phyloP scores from a whole-genome alignment of 352 stramenopile species.

The Globisporangium acanthophoron region DNA sequence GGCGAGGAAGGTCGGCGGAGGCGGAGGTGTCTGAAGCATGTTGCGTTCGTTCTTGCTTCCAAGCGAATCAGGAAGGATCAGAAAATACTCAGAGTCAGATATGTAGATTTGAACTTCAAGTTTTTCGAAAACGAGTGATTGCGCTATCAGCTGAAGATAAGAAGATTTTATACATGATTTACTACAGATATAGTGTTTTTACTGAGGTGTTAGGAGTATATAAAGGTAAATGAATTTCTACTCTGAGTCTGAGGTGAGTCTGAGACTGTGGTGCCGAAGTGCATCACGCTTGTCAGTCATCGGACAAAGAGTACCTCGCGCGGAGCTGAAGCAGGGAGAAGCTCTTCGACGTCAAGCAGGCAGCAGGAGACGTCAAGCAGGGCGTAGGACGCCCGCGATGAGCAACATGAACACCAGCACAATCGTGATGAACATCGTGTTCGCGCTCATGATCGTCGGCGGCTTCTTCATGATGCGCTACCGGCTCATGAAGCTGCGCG shows the following conservation, averaged over 20 bases:
- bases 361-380: background rate
- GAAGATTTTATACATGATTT: no score
- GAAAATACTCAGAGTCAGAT: background rate
- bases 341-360: background rate
- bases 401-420: constrained; percentile 13
- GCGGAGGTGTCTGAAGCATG: background rate
- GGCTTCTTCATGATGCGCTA: constrained; percentile 45
- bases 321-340: constrained; percentile 2
- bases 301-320: background rate
- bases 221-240: background rate
- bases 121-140: background rate
- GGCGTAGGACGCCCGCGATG: background rate
- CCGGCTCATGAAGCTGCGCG: constrained; percentile 38
- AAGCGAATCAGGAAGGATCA: background rate
- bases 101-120: background rate
- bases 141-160: no score
- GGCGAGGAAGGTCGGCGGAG: background rate
- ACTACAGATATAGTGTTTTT: background rate
- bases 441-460: constrained; percentile 33
- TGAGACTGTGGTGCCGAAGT: no score
- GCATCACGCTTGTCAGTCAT: no score
- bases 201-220: background rate
- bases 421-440: constrained; percentile 35
- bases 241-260: no score
- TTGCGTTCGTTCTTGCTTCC: background rate